phyloP scores from a whole-genome alignment of 169 alveolate genomes.

The Cytauxzoon felis region DNA sequence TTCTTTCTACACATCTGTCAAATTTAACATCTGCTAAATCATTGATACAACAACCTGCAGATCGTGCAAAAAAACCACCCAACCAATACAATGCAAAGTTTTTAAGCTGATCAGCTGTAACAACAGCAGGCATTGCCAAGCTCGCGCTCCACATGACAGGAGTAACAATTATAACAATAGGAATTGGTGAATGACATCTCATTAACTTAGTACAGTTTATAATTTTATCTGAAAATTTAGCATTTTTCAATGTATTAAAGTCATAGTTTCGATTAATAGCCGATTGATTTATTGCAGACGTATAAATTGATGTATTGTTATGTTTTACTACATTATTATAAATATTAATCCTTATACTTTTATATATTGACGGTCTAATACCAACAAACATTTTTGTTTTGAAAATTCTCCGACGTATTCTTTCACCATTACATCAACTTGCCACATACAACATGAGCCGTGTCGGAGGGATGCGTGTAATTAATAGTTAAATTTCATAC shows the following conservation, averaged over 20 bases:
- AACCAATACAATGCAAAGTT: constrained; percentile 50
- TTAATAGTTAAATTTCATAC: too few relatives aligned
- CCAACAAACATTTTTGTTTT: too few relatives aligned
- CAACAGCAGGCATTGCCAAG: constrained; percentile 43
- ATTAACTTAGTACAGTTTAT: constrained; percentile 21
- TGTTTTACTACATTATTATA: too few relatives aligned
- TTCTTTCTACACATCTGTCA: constrained; percentile 85
- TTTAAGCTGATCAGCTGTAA: constrained; percentile 26
- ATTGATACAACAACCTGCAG: constrained; percentile 77
- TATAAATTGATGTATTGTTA: too few relatives aligned
- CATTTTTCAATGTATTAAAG: not conserved
- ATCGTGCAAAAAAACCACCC: constrained; percentile 65
- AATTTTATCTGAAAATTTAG: constrained; percentile 4
- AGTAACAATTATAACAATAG: constrained; percentile 31
- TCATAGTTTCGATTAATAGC: too few relatives aligned
- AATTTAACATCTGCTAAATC: constrained; percentile 73
- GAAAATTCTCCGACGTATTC: too few relatives aligned
- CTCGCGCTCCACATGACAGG: constrained; percentile 61
- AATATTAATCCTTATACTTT: too few relatives aligned
- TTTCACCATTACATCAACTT: too few relatives aligned
- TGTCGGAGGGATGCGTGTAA: too few relatives aligned
- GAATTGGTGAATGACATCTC: constrained; percentile 44
- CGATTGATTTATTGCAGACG: too few relatives aligned
- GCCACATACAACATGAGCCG: too few relatives aligned
- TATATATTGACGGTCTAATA: too few relatives aligned